Base-by-base conservation (phyloP, 345 rosid species). In the Eucalyptus sp. region DNA sequence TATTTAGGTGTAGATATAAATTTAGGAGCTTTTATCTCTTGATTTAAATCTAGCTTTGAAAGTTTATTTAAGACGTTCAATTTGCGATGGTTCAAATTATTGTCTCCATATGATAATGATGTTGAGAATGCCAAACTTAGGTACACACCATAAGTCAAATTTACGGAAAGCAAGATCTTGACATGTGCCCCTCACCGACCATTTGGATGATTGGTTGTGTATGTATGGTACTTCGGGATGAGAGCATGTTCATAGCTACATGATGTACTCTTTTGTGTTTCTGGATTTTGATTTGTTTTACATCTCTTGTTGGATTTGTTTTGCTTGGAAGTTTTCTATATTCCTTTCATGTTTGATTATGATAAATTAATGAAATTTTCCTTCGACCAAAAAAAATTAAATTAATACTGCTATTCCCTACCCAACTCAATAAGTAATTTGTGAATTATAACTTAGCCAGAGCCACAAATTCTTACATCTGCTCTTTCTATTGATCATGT, bases 221-320 rank as follows among this genome's bases (percentile, higher is more conserved):
- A 56, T 10, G 5, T 10, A 24, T 24, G 29, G 13, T 22, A 52
- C 0, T 52, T 52, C 20, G 58, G 58, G 58, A 52, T 18, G 58
- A 3, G 1, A 52, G 58, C 24, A 52, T 52, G 1, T 52, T 52
- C 56, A 51, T 1, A 51, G 0, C 22, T 18, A 1, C 25, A 52
- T 2, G 6, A 10, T 56, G 5, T 24, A 56, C 13, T 56, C 62
- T 56, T 56, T 22, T 56, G 62, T 56, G 62, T 56, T 56, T 56
- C 0, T 56, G 2, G 29, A 56, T 56, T 56, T 56, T 56, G 13
- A 22, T 56, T 24, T 56, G 62, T 9, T 24, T 24, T 56, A 56
- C 29, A 56, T 24, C 29, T 56, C 0, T 56, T 10, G 12, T 56
- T 10, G 29, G 62, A 56, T 56, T 56, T 56, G 13, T 25, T 56